Conservation (phyloP, 2,329 filamentous ascomycete species). For the Nothomitra cinnamomea region DNA sequence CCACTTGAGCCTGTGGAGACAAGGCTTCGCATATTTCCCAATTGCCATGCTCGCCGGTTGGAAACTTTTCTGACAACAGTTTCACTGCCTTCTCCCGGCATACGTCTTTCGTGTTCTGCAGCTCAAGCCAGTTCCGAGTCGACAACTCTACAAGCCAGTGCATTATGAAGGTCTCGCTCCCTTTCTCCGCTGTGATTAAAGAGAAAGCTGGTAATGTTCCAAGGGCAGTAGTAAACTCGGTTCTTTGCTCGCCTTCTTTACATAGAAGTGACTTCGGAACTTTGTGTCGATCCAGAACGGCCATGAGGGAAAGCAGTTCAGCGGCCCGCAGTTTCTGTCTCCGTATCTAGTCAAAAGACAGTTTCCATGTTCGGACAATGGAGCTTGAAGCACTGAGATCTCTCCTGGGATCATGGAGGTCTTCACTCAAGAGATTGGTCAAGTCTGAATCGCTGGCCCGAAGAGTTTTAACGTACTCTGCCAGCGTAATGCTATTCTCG, state of each 20-base stretch:
- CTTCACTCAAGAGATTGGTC: slow-evolving; percentile 9
- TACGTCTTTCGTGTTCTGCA: neutral
- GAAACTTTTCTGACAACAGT: neutral
- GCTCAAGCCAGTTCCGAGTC: slow-evolving; percentile 2
- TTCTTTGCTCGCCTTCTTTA: slow-evolving; percentile 4
- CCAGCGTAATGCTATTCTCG: slow-evolving; percentile 10
- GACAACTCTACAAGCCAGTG: slow-evolving; percentile 9
- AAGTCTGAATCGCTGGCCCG: slow-evolving; percentile 3
- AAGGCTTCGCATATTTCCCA: slow-evolving; percentile 3
- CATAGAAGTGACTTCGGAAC: slow-evolving; percentile 10
- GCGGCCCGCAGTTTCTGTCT: slow-evolving; percentile 8
- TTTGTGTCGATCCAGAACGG: slow-evolving; percentile 11
- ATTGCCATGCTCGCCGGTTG: slow-evolving; percentile 2
- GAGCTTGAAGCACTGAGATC: slow-evolving; percentile 11
- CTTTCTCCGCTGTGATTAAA: slow-evolving; percentile 9
- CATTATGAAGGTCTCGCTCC: slow-evolving; percentile 8
- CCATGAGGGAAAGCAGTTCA: slow-evolving; percentile 10
- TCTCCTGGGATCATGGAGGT: slow-evolving; percentile 10
- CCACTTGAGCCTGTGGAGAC: slow-evolving; percentile 2
- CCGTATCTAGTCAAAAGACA: slow-evolving; percentile 10
- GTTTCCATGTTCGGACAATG: slow-evolving; percentile 11
- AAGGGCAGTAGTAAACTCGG: slow-evolving; percentile 9
- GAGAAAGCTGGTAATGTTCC: slow-evolving; percentile 13
- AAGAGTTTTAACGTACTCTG: slow-evolving; percentile 9
- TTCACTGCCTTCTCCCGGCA: neutral